Conservation (phyloP, 306 rosid species). For the Canavalia ensiformis region DNA sequence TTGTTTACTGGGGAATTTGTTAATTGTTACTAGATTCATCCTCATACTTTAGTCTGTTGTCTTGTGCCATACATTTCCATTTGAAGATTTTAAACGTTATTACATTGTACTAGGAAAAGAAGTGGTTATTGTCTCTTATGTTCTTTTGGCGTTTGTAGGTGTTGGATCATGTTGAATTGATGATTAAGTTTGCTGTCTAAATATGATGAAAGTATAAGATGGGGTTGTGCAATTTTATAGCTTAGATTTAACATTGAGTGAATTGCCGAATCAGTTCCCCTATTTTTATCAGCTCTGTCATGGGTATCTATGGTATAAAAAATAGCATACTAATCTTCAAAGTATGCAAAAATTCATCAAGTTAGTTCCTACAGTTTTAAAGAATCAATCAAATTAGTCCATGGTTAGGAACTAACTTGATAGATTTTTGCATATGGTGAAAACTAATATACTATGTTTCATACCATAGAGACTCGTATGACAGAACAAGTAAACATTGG, state of each 20-base stretch:
- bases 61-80: not conserved
- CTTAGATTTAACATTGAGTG: not conserved
- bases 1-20: conserved; percentile 15
- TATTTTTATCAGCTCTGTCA: too few relatives aligned
- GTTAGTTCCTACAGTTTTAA: too few relatives aligned
- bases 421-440: too few relatives aligned
- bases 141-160: conserved; percentile 18
- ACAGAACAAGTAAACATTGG: too few relatives aligned
- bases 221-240: conserved; percentile 6
- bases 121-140: not conserved
- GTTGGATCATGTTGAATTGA: conserved; percentile 21
- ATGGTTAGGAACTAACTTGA: too few relatives aligned
- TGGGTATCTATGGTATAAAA: too few relatives aligned
- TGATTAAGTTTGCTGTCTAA: conserved; percentile 22
- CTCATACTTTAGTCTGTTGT: not conserved
- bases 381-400: too few relatives aligned
- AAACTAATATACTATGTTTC: too few relatives aligned
- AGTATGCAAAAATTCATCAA: too few relatives aligned
- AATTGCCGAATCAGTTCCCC: too few relatives aligned
- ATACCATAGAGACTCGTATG: too few relatives aligned
- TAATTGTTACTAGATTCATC: conserved; percentile 39
- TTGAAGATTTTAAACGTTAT: conserved; percentile 17
- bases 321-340: too few relatives aligned
- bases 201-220: conserved; percentile 1
- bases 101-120: conserved; percentile 6